Evolutionary conservation across 169 alveolate genomes (phyloP).

Genomic region (Hepatocystis sp.): DNA sequence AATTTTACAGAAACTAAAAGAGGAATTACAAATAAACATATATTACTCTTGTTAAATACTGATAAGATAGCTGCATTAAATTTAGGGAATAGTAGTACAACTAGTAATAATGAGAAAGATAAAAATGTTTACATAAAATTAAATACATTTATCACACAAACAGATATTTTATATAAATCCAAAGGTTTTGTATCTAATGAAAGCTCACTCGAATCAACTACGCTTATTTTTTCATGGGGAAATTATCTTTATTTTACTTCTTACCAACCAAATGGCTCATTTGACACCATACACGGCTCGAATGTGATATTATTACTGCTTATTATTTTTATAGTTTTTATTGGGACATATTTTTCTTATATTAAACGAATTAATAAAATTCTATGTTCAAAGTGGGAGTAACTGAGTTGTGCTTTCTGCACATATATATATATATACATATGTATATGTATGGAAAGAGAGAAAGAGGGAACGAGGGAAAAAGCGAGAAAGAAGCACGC

Average conservation of each 20-base stretch:
- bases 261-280: constrained; percentile 73
- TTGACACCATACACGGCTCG: constrained; percentile 50
- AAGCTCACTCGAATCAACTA: constrained; percentile 69
- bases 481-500: too few species aligned
- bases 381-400: constrained; percentile 48
- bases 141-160: constrained; percentile 53
- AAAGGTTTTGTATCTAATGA: constrained; percentile 67
- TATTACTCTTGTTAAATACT: constrained; percentile 60
- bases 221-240: constrained; percentile 73
- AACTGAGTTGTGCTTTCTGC: background rate
- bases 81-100: too few species aligned
- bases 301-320: constrained; percentile 27
- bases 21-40: constrained; percentile 71
- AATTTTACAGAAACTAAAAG: constrained; percentile 74
- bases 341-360: constrained; percentile 60
- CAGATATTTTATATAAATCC: constrained; percentile 68
- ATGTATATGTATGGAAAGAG: too few species aligned
- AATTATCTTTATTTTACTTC: constrained; percentile 48
- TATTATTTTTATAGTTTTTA: constrained; percentile 43
- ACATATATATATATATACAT: too few species aligned
- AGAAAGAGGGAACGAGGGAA: too few species aligned
- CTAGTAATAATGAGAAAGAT: constrained; percentile 25
- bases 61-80: constrained; percentile 32
- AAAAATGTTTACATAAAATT: constrained; percentile 22
- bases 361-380: constrained; percentile 38